Conservation (phyloP, 345 rosid species). For the Euphorbia pulcherrima region DNA sequence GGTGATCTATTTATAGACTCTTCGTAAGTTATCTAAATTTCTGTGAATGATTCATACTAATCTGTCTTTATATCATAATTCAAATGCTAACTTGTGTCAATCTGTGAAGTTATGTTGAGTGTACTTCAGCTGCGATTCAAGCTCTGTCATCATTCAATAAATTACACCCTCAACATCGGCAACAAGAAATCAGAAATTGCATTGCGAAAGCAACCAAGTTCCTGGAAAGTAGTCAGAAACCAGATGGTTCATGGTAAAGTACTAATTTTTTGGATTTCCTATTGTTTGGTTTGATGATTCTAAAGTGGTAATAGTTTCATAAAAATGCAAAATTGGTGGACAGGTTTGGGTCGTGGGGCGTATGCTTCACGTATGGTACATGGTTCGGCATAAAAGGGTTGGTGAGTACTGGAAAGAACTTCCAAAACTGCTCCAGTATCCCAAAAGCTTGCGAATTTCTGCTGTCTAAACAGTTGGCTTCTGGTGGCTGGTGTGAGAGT, state of each 20-base stretch:
- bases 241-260: constrained; percentile 87
- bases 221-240: constrained; percentile 63
- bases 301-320: too few relatives aligned
- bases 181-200: constrained; percentile 64
- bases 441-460: constrained; percentile 82
- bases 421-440: constrained; percentile 46
- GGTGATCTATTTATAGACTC: constrained; percentile 95
- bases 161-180: constrained; percentile 70
- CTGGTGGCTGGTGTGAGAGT: constrained; percentile 99
- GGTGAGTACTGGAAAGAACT: constrained; percentile 70
- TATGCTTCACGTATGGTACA: constrained; percentile 76
- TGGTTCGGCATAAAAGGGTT: constrained; percentile 85
- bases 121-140: constrained; percentile 92
- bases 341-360: constrained; percentile 98
- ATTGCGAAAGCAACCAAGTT: constrained; percentile 60
- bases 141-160: constrained; percentile 71
- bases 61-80: background rate
- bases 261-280: constrained; percentile 8
- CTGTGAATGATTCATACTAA: constrained; percentile 8
- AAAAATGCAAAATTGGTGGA: too few relatives aligned
- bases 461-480: constrained; percentile 69
- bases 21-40: constrained; percentile 55
- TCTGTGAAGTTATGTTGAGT: constrained; percentile 69
- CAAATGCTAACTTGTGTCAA: background rate
- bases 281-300: too few relatives aligned